These are phyloP conservation scores for Debaryomyces fabryi DNA, from an alignment of 1,139 yeast species.

Conservation along the genomic window DNA sequence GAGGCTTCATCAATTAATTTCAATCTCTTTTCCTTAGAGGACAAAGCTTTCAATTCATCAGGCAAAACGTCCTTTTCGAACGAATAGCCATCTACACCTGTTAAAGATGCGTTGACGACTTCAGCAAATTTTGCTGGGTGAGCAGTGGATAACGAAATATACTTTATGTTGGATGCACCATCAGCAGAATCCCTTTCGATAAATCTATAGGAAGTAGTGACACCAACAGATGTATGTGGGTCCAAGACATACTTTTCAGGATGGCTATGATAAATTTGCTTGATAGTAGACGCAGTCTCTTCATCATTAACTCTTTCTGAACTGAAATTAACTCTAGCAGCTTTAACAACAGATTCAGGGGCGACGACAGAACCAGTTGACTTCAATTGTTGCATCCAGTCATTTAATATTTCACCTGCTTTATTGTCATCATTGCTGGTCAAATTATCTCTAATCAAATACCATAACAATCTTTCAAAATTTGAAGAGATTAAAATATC, in stretches of 20 bases:
- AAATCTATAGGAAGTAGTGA: conserved; percentile 69
- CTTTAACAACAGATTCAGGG: conserved; percentile 61
- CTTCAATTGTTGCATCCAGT: conserved; percentile 83
- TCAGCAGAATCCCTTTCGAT: conserved; percentile 47
- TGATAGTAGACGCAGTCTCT: conserved; percentile 78
- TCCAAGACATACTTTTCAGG: conserved; percentile 82
- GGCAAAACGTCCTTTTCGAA: conserved; percentile 91
- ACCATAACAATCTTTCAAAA: conserved; percentile 96
- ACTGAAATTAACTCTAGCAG: conserved; percentile 70
- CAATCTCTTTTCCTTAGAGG: conserved; percentile 74
- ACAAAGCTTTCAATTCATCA: conserved; percentile 74
- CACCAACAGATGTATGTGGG: conserved; percentile 97
- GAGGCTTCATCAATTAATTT: conserved; percentile 74
- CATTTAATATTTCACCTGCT: conserved; percentile 73
- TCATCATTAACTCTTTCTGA: conserved; percentile 80
- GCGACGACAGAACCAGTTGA: conserved; percentile 75
- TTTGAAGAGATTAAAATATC: conserved; percentile 93
- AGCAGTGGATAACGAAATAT: conserved; percentile 90
- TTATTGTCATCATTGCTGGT: conserved; percentile 58
- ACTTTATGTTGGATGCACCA: conserved; percentile 45
- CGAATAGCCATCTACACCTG: conserved; percentile 67
- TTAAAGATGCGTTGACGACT: conserved; percentile 84
- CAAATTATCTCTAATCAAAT: conserved; percentile 72
- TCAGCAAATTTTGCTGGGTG: conserved; percentile 98
- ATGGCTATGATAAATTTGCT: conserved; percentile 58